Base-by-base conservation (phyloP, 2,329 filamentous ascomycete genomes). In the Corinectria fuckeliana region DNA sequence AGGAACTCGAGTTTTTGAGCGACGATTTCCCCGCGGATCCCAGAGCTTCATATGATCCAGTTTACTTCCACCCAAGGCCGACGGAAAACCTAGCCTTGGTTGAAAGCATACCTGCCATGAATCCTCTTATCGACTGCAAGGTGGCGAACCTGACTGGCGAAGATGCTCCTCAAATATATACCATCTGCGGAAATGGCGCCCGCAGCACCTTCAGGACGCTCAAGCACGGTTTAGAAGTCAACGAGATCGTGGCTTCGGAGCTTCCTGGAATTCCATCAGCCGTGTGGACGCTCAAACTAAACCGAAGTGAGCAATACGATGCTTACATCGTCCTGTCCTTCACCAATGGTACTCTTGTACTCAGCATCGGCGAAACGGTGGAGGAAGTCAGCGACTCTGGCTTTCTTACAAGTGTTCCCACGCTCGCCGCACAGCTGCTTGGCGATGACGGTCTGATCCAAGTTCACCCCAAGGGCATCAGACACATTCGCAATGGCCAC, bases 261-360 rank as follows among this genome's bases (percentile, higher is more conserved):
- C 80, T 97, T 34, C 93, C 93, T 9, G 91, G 92, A 71, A 88
- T 91, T n/a, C 93, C 93, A 3, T 91, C 90, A 0, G 91, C 91
- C 1, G 93, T 99, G 3, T 99, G 95, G 94, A 97, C 95, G 0
- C 93, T 96, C 1, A 97, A 97, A 74, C 80, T 96, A 45, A 90
- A 88, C 34, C 87, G 87, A 18, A 85, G 86, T 16, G 94, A 98
- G 67, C 87, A 94, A 67, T 96, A 89, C 65, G 94, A 99, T 76
- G 90, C 92, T 0, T 97, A 98, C 72, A 97, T 99, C 61, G 87
- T 99, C n/a, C 83, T 99, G 5, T 96, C 93, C 2, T 95, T 97
- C 71, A 88, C 89, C 36, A 96, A 96, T 68, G 91, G 88, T 26
- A 99, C 95, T 0, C 82, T 98, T 11, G 93, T 98, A 1, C 82